Conservation (phyloP, 768 basidiomycete species). For the Suillus americanus region DNA sequence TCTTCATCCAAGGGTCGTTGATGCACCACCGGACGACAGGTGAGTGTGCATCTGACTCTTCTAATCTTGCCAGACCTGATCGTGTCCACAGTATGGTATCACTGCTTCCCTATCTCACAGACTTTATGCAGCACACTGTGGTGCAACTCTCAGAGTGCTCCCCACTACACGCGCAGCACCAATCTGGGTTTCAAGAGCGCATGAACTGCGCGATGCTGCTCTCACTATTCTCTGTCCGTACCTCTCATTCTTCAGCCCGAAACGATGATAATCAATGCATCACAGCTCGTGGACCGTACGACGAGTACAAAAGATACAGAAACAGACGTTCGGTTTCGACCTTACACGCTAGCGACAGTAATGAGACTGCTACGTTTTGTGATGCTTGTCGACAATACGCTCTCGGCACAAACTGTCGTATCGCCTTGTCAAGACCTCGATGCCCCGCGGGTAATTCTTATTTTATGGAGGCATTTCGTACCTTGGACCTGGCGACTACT, state of each 20-base stretch:
- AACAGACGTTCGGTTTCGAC: constrained; percentile 36
- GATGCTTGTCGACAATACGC: constrained; percentile 29
- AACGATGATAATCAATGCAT: neutral
- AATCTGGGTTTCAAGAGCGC: constrained; percentile 22
- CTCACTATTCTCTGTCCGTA: constrained; percentile 36
- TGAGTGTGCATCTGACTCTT: neutral
- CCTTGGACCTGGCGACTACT: constrained; percentile 69
- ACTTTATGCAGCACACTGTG: constrained; percentile 4
- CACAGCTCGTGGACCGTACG: constrained; percentile 24
- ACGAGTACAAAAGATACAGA: constrained; percentile 1
- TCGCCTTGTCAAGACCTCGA: constrained; percentile 33
- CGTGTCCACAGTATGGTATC: neutral
- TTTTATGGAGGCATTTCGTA: constrained; percentile 56
- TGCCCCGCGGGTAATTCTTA: constrained; percentile 46
- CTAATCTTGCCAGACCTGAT: neutral
- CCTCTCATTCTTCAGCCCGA: neutral
- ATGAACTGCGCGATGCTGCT: constrained; percentile 35
- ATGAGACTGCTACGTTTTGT: constrained; percentile 45
- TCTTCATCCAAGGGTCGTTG: neutral
- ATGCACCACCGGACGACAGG: neutral
- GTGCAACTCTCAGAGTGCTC: constrained; percentile 6
- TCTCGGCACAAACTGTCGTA: constrained; percentile 7
- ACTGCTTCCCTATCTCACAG: neutral
- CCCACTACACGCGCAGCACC: neutral
- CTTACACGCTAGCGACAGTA: constrained; percentile 44